These are phyloP conservation scores for Hymenoscyphus repandus DNA, from an alignment of 2,329 filamentous ascomycete genomes.

Conservation along the genomic window DNA sequence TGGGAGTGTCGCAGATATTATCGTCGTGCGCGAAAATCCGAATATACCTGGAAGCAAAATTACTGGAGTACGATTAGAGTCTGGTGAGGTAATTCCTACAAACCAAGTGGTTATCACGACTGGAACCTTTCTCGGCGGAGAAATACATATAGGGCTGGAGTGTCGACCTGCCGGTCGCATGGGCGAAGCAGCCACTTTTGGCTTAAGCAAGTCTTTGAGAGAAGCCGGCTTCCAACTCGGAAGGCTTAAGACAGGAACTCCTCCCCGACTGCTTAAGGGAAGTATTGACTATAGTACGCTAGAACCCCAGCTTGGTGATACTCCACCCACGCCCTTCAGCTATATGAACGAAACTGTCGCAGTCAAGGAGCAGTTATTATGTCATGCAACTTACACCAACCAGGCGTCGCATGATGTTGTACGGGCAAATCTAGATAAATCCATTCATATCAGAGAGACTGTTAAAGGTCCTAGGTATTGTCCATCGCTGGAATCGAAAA, in stretches of 20 bases:
- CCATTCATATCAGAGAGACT: constrained; percentile 91
- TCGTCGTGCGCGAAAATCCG: constrained; percentile 54
- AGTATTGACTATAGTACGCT: constrained; percentile 75
- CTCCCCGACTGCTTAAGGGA: constrained; percentile 74
- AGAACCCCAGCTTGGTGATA: constrained; percentile 72
- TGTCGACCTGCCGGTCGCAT: constrained; percentile 83
- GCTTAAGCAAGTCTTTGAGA: constrained; percentile 81
- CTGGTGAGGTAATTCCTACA: constrained; percentile 76
- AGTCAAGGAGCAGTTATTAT: constrained; percentile 78
- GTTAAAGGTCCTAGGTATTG: constrained; percentile 94
- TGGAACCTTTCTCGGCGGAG: constrained; percentile 88
- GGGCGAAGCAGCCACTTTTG: constrained; percentile 89
- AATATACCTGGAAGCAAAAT: constrained; percentile 60
- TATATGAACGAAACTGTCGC: constrained; percentile 76
- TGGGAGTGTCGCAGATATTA: constrained; percentile 88
- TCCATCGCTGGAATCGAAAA: constrained; percentile 89
- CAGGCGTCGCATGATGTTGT: constrained; percentile 76
- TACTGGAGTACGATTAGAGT: constrained; percentile 79
- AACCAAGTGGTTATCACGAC: constrained; percentile 89
- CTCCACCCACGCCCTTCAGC: constrained; percentile 85
- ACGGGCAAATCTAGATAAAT: constrained; percentile 86
- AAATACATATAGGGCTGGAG: constrained; percentile 91
- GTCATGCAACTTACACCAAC: constrained; percentile 85
- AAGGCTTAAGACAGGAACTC: constrained; percentile 91
- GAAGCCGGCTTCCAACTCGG: constrained; percentile 88